A percentile compares a stretch with the other conserved stretches of the same genome.
Conservation (phyloP, 768 basidiomycete species). For the Leucocoprinus birnbaumii region DNA sequence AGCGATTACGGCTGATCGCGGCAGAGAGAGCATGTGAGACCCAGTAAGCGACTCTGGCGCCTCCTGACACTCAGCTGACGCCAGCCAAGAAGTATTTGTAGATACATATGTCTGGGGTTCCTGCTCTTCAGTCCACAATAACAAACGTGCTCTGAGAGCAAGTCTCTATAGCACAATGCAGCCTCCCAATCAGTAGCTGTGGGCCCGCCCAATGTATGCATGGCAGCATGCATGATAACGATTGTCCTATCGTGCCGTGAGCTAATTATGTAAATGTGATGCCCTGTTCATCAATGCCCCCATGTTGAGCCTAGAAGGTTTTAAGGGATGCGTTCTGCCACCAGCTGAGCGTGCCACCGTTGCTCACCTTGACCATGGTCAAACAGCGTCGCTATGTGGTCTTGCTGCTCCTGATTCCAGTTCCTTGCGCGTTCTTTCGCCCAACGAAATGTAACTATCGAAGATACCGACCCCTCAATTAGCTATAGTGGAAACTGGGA, state of each 20-base stretch:
- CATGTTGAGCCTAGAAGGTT: neutral
- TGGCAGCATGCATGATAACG: too few relatives aligned
- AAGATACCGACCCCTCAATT: conserved; percentile 8
- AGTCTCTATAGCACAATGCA: too few relatives aligned
- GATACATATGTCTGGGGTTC: too few relatives aligned
- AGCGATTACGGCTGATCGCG: too few relatives aligned
- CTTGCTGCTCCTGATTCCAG: neutral
- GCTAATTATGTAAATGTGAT: neutral
- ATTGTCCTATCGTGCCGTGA: neutral
- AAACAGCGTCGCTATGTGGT: neutral
- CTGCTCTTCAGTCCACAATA: too few relatives aligned
- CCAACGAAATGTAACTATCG: conserved; percentile 10
- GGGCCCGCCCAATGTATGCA: too few relatives aligned
- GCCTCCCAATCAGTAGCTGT: too few relatives aligned
- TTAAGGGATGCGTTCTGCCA: neutral
- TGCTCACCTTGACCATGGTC: neutral
- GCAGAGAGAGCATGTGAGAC: too few relatives aligned
- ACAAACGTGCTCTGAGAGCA: too few relatives aligned
- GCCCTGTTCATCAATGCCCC: neutral
- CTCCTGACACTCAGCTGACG: too few relatives aligned
- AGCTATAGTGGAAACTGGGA: conserved; percentile 5
- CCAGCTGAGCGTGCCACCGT: neutral
- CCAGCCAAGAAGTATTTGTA: too few relatives aligned
- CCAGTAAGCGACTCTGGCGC: too few relatives aligned
- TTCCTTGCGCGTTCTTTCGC: neutral